Evolutionary conservation across 345 rosid genomes (phyloP), one percentile per base, ranked within the genome.

Genomic region (Boechera retrofracta): DNA sequence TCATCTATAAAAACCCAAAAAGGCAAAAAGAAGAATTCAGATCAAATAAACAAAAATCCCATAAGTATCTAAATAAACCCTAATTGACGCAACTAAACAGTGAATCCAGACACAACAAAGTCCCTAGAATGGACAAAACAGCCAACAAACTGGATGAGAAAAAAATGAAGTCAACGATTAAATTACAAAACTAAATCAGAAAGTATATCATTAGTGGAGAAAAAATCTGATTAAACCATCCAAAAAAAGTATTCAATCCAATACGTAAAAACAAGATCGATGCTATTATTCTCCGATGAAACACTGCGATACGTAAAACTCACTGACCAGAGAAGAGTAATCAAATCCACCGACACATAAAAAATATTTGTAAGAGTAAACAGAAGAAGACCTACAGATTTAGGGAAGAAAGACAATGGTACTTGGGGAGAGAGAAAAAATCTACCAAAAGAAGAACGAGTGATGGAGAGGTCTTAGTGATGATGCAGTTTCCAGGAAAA

Each of bases 401-500:
- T 6, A 57, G 11, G 65, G 67, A 45, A 47, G 72, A 45, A 26
- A 56, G 31, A 65, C 72, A 60, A 26, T 6, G 10, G 44, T 31
- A 0, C 4, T 1, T 1, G 38, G 59, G 28, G 35, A 13, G 24
- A 54, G 59, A 41, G 45, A 8, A 73, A 62, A 54, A 39, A 73
- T 74, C 77, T 64, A 74, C 56, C 77, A 12, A 15, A 29, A 72
- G 16, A 51, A 18, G 63, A 59, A 67, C 58, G 79, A 75, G 73
- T 58, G 67, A 58, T 36, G 67, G 67, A 4, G 59, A 35, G 51
- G 67, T 21, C 16, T 21, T 58, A 64, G 55, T 31, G 52, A 47
- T 42, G 48, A 61, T 61, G 45, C 12, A 51, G 62, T 49, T 75
- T 75, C 68, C 61, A 67, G 68, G 68, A 75, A 44, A 56, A 3